These are phyloP conservation scores for Ogataea kodamae DNA, from an alignment of 805 yeast genomes.

Conservation along the genomic window DNA sequence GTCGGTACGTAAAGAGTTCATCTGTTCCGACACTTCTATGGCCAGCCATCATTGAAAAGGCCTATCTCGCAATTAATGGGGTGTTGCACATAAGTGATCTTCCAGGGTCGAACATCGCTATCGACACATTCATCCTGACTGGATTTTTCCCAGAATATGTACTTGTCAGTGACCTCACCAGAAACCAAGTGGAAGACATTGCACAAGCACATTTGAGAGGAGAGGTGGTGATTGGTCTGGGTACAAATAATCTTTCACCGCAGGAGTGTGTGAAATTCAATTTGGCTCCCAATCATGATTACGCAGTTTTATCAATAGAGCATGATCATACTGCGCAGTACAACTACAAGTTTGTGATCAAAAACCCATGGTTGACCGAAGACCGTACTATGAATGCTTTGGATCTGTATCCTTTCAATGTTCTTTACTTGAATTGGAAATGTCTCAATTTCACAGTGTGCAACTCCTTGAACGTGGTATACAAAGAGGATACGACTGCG, in stretches of 20 bases:
- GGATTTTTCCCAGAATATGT: conserved; percentile 73
- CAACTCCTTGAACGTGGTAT: conserved; percentile 17
- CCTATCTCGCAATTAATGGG: conserved; percentile 52
- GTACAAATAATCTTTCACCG: conserved; percentile 52
- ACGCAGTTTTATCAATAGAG: conserved; percentile 48
- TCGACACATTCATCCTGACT: conserved; percentile 59
- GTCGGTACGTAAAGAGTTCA: conserved; percentile 35
- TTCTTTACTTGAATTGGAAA: conserved; percentile 68
- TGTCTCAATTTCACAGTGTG: not conserved
- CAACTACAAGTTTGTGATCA: conserved; percentile 29
- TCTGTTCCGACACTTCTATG: conserved; percentile 39
- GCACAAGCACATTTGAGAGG: conserved; percentile 31
- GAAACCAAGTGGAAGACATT: conserved; percentile 32
- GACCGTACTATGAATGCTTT: conserved; percentile 27
- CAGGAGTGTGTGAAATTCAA: conserved; percentile 34
- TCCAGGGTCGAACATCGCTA: conserved; percentile 72
- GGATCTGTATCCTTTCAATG: conserved; percentile 40
- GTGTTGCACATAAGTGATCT: conserved; percentile 52
- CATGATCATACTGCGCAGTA: conserved; percentile 15
- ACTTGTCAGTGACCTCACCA: conserved; percentile 33
- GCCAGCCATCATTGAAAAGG: conserved; percentile 79
- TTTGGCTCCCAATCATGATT: conserved; percentile 65
- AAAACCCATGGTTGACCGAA: conserved; percentile 44
- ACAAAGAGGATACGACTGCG: conserved; percentile 32
- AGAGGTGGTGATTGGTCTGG: conserved; percentile 55